Base-by-base conservation (phyloP, 2,329 filamentous ascomycete species). In the Alternaria hordeiaustralica region DNA sequence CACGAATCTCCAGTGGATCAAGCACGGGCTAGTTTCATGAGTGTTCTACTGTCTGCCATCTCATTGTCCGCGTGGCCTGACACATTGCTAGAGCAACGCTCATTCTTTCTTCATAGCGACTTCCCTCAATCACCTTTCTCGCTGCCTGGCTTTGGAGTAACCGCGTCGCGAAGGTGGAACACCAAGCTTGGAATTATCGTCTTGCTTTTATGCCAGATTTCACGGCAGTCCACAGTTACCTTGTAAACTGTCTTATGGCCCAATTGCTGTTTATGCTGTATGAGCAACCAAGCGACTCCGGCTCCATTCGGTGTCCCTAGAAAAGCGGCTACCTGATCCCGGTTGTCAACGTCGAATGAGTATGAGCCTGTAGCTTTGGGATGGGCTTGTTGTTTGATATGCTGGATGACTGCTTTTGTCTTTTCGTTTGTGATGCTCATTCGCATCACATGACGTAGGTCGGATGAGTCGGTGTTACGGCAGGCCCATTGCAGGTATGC, bases 241-340 rank as follows among this genome's bases (percentile, higher is more conserved):
- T 59, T 55, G 6, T 30, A 3, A 30, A 68, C 46, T 12, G 26
- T 49, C 60, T 68, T 68, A 11, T 26, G 23, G 2, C 63, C 58
- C 18, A 68, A 26, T 20, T 58, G 20, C 18, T 21, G 11, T 20
- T 56, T 63, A 44, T 62, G 60, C 41, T 64, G 57, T 13, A 53
- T 43, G 18, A 68, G 55, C 45, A 68, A n/a, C 23, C 54, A 68
- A 12, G 55, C 66, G 26, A 58, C 33, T 7, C 66, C 56, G 20
- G 18, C 47, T n/a, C 66, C 66, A 58, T 64, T 61, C 23, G 66
- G 63, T 36, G 64, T 64, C 1, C 60, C 61, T 18, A 66, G 21
- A 4, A 65, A 23, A 23, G 63, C 57, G 49, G 23, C 11, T 28
- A 25, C 20, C 10, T 25, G 23, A 44, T 28, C 21, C 2, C 20